phyloP scores from a whole-genome alignment of 2,329 filamentous ascomycete genomes.

The Colletotrichum phormii region DNA sequence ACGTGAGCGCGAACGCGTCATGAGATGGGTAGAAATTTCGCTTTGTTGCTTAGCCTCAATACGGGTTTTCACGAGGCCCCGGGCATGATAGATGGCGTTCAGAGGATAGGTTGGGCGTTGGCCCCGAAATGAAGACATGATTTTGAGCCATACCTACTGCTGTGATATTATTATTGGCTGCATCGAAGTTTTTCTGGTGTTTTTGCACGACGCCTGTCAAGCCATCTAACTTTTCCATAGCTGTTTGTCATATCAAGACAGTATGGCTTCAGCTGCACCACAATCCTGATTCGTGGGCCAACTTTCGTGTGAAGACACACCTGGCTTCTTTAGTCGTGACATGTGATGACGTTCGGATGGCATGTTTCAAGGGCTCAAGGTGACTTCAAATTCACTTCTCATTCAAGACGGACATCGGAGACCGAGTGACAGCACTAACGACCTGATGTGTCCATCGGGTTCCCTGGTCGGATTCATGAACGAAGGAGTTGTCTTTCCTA shows the following conservation, averaged over 20 bases:
- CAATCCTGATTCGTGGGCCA: not conserved
- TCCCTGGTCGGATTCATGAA: too few relatives aligned
- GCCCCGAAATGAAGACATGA: slow-evolving; percentile 33
- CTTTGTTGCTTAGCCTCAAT: slow-evolving; percentile 23
- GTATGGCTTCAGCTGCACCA: too few relatives aligned
- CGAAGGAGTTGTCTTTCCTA: too few relatives aligned
- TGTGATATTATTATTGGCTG: not conserved
- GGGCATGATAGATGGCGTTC: slow-evolving; percentile 36
- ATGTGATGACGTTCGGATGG: not conserved
- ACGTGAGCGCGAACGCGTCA: slow-evolving; percentile 44
- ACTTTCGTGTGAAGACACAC: too few relatives aligned
- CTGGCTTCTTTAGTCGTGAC: too few relatives aligned
- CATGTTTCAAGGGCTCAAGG: not conserved
- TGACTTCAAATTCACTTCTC: too few relatives aligned
- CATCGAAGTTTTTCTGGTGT: not conserved
- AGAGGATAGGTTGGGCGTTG: slow-evolving; percentile 26
- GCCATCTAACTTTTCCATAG: not conserved
- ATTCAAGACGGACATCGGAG: not conserved
- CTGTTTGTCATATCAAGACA: not conserved
- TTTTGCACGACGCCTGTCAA: not conserved
- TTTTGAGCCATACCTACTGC: not conserved
- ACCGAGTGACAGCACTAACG: not conserved
- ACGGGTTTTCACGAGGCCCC: not conserved
- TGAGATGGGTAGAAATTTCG: not conserved
- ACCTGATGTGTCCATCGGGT: too few relatives aligned